A percentile compares a stretch with the other conserved stretches of the same genome.
Evolutionary conservation across 352 stramenopile species (phyloP).

Genomic region (Phytophthora citricola): DNA sequence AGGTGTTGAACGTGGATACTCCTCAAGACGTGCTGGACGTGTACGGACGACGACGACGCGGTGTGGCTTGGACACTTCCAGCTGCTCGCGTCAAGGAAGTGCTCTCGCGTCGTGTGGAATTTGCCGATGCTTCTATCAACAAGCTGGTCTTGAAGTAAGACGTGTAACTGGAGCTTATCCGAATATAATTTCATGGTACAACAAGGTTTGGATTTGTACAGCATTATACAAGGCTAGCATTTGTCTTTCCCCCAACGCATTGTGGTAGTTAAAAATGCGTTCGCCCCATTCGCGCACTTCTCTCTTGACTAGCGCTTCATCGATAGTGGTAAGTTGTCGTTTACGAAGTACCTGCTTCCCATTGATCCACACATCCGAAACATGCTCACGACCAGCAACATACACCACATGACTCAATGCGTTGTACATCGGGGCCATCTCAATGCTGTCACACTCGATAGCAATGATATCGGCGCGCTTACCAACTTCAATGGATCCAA

Average conservation of each 20-base stretch:
- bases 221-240: background rate
- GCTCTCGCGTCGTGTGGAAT: constrained; percentile 81
- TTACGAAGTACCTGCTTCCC: constrained; percentile 77
- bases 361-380: constrained; percentile 92
- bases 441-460: constrained; percentile 77
- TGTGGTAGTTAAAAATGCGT: constrained; percentile 40
- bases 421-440: constrained; percentile 91
- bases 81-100: constrained; percentile 76
- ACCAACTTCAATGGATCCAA: constrained; percentile 86
- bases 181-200: too few species aligned
- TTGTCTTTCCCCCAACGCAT: constrained; percentile 4
- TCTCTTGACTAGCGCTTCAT: constrained; percentile 60
- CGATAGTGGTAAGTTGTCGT: constrained; percentile 77
- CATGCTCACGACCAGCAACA: constrained; percentile 77
- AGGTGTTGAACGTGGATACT: constrained; percentile 77
- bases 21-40: constrained; percentile 82
- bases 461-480: constrained; percentile 88
- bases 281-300: constrained; percentile 64
- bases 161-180: background rate
- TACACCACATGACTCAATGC: constrained; percentile 90
- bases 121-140: constrained; percentile 70
- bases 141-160: constrained; percentile 56
- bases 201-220: constrained; percentile 2
- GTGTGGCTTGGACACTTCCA: constrained; percentile 75
- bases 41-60: constrained; percentile 65